Evolutionary conservation across 495 filamentous ascomycete genomes (phyloP), one percentile per base, ranked within the genome.

Genomic region (Hypoxylon intermedium): DNA sequence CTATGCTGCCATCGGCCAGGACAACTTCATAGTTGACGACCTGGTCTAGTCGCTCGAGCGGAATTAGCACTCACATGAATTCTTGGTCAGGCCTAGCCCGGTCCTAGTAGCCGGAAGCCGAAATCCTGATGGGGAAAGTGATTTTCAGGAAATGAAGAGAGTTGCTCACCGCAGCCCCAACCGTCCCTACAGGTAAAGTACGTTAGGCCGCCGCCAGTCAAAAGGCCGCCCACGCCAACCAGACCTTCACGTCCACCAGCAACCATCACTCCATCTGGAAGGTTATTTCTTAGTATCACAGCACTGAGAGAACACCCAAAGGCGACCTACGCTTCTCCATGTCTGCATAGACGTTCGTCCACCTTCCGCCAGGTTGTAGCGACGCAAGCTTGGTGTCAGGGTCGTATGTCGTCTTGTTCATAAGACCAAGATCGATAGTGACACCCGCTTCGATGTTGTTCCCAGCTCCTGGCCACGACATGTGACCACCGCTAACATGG

Each of bases 141-240:
- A n/a, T n/a, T n/a, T n/a, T n/a, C n/a, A n/a, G n/a, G n/a, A n/a
- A n/a, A n/a, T n/a, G n/a, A n/a, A n/a, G n/a, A n/a, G n/a, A n/a
- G n/a, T 9, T 9, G 55, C 58, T 55, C 34, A 62, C 58, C 77
- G 56, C 77, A 82, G n/a, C 62, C 75, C 52, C 75, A 84, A 6
- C 84, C 83, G 9, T 77, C 62, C 44, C 74, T 65, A 57, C 72
- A 74, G n/a, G 75, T 74, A 65, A 78, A 81, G 58, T 76, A 82
- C 50, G 74, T 82, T 34, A 85, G 65, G 0, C 84, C 83, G 24
- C 83, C 84, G 15, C 84, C 85, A 5, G 85, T 79, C n/a, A 77
- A 73, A 12, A 86, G 66, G 9, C 86, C 87, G 20, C 82, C 79
- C 1, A 87, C 80, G 19, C 86, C 87, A 36, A 88, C 78, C 6